phyloP scores from a whole-genome alignment of 495 filamentous ascomycete species.

The Trichoderma asperelloides region DNA sequence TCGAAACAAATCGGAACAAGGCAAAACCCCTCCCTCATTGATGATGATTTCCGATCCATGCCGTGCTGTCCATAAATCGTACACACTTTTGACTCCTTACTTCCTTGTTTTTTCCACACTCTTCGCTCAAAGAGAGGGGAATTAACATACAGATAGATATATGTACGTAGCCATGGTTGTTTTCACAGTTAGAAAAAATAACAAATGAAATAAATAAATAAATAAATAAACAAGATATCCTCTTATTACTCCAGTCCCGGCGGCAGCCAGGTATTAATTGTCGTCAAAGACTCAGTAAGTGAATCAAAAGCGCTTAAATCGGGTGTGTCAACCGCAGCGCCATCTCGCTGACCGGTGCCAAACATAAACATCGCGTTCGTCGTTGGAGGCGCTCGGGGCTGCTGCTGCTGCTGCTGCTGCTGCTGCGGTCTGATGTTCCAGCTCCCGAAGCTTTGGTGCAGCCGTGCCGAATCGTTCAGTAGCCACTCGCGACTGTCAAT shows the following conservation, averaged over 20 bases:
- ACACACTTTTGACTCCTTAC: too few relatives aligned
- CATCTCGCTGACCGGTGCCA: neutral
- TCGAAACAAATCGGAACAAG: too few relatives aligned
- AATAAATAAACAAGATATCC: neutral
- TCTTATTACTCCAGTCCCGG: neutral
- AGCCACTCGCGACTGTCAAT: neutral
- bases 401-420: neutral
- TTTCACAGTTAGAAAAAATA: too few relatives aligned
- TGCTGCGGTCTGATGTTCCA: neutral
- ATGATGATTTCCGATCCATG: too few relatives aligned
- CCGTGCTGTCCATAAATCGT: too few relatives aligned
- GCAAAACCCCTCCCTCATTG: too few relatives aligned
- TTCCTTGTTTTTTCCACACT: too few relatives aligned
- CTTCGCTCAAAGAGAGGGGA: too few relatives aligned
- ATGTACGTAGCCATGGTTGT: too few relatives aligned
- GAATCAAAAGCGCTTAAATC: neutral
- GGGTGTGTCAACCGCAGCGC: neutral
- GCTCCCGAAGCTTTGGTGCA: neutral
- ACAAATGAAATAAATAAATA: too few relatives aligned
- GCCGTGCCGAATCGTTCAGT: neutral
- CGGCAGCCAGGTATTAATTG: neutral
- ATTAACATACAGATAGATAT: too few relatives aligned
- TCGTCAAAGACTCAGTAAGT: neutral
- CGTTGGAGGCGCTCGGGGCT: neutral
- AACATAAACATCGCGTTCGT: neutral